Percentiles rank a stretch among this genome's conserved stretches.
phyloP scores from a whole-genome alignment of 2,329 filamentous ascomycete species.

The Stagonosporopsis cucurbitacearum region DNA sequence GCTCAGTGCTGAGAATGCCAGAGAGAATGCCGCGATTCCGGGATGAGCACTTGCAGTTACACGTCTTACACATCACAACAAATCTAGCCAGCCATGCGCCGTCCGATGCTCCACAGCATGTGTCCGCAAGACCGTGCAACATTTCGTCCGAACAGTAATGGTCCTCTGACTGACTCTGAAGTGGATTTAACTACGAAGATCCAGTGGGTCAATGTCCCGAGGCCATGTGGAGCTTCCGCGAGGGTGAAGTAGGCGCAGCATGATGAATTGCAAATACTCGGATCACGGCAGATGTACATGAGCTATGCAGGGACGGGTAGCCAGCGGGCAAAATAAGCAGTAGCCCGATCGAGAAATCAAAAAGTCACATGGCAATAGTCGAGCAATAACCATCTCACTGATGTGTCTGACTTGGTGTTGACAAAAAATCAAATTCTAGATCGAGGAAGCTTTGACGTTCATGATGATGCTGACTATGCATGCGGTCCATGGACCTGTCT shows the following conservation, averaged over 20 bases:
- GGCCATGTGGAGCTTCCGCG: conserved; percentile 8
- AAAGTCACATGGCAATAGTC: neutral
- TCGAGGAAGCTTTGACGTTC: conserved; percentile 7
- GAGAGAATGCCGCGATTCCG: conserved; percentile 55
- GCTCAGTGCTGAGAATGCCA: conserved; percentile 83
- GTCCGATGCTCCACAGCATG: conserved; percentile 6
- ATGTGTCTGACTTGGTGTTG: neutral
- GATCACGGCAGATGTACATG: neutral
- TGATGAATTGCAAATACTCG: conserved; percentile 10
- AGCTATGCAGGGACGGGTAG: neutral
- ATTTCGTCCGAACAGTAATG: conserved; percentile 27
- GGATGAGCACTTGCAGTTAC: conserved; percentile 4
- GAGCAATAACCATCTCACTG: neutral
- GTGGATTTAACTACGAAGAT: conserved; percentile 3
- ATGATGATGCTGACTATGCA: conserved; percentile 16
- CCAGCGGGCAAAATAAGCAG: neutral
- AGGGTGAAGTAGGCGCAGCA: conserved; percentile 9
- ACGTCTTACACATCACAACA: conserved; percentile 23
- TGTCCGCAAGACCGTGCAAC: conserved; percentile 8
- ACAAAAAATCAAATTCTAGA: conserved; percentile 9
- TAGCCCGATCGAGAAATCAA: neutral
- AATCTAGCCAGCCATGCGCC: conserved; percentile 19
- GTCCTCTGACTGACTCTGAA: neutral
- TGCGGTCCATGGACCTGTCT: conserved; percentile 2
- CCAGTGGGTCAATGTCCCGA: conserved; percentile 10